Conservation (phyloP, 208 protist species). For the Crithidia thermophila region DNA sequence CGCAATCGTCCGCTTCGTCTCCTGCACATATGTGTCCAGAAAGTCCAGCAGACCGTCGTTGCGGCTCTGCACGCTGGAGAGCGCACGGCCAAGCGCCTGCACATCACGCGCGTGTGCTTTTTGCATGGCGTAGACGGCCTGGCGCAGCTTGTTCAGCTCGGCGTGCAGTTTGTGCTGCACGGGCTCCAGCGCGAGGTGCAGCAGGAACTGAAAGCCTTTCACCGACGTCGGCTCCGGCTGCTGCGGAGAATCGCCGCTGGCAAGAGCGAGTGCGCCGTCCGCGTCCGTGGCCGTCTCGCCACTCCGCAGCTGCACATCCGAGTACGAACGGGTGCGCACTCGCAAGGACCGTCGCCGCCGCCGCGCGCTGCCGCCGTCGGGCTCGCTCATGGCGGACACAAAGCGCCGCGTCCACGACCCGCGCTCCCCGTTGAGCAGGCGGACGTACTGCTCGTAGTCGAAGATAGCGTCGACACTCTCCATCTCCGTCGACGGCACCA, state of each 20-base stretch:
- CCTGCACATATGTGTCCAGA: conserved; percentile 35
- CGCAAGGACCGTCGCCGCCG: neutral
- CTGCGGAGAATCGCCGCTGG: conserved; percentile 11
- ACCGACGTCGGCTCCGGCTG: conserved; percentile 20
- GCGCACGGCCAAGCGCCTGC: conserved; percentile 21
- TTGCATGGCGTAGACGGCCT: conserved; percentile 29
- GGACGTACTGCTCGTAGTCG: conserved; percentile 71
- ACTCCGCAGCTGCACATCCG: conserved; percentile 2
- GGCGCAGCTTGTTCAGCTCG: conserved; percentile 29
- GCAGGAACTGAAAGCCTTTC: conserved; percentile 32
- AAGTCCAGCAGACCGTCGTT: conserved; percentile 52
- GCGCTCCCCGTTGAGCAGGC: conserved; percentile 33
- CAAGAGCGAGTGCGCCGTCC: conserved; percentile 4
- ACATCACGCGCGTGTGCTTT: conserved; percentile 38
- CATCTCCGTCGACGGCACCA: neutral
- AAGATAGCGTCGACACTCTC: conserved; percentile 81
- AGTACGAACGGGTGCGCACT: neutral
- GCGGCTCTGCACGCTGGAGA: conserved; percentile 35
- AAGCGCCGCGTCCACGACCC: conserved; percentile 16
- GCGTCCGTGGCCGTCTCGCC: neutral
- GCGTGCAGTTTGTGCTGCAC: conserved; percentile 27
- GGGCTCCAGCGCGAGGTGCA: conserved; percentile 40
- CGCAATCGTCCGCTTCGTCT: conserved; percentile 18
- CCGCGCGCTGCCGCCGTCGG: neutral
- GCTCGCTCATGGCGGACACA: neutral